Conservation (phyloP, 2,329 filamentous ascomycete genomes). For the Colletotrichum zoysiae region DNA sequence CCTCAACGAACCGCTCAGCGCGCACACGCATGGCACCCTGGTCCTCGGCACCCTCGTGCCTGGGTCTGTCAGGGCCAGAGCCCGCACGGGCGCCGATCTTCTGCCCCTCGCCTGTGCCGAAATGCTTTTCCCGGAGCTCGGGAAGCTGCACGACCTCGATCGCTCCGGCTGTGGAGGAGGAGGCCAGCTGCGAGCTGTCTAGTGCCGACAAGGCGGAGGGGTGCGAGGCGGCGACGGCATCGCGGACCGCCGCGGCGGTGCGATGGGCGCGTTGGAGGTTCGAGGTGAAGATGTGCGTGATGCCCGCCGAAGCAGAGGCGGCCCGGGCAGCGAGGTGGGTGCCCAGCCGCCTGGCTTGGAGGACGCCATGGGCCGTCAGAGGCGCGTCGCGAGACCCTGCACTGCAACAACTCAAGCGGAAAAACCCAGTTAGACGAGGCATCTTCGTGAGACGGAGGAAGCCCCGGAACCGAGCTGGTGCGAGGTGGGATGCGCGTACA, state of each 20-base stretch:
- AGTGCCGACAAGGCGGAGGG: background rate
- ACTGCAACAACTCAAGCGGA: slow-evolving; percentile 50
- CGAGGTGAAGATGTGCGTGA: slow-evolving; percentile 81
- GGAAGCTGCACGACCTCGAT: slow-evolving; percentile 56
- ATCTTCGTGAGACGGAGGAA: slow-evolving; percentile 2
- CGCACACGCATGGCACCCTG: slow-evolving; percentile 74
- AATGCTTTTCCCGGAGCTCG: slow-evolving; percentile 79
- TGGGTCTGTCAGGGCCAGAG: slow-evolving; percentile 47
- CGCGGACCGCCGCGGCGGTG: slow-evolving; percentile 76
- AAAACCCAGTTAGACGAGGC: slow-evolving; percentile 45
- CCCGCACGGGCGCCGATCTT: slow-evolving; percentile 59
- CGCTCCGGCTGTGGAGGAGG: slow-evolving; percentile 15
- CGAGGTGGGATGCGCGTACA: slow-evolving; percentile 61
- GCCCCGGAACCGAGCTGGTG: slow-evolving; percentile 15
- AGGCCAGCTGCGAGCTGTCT: too few relatives aligned
- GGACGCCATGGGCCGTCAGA: slow-evolving; percentile 83
- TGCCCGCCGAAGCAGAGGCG: slow-evolving; percentile 46
- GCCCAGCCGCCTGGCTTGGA: slow-evolving; percentile 81
- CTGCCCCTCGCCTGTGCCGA: slow-evolving; percentile 77
- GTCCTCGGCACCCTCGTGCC: slow-evolving; percentile 70
- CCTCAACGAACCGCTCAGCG: slow-evolving; percentile 74
- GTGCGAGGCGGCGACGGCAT: slow-evolving; percentile 60
- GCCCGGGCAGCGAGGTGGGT: slow-evolving; percentile 63
- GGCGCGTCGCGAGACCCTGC: slow-evolving; percentile 85
- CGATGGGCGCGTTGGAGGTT: slow-evolving; percentile 79